phyloP scores from a whole-genome alignment of 768 basidiomycete genomes.

The Hericium alpestre region DNA sequence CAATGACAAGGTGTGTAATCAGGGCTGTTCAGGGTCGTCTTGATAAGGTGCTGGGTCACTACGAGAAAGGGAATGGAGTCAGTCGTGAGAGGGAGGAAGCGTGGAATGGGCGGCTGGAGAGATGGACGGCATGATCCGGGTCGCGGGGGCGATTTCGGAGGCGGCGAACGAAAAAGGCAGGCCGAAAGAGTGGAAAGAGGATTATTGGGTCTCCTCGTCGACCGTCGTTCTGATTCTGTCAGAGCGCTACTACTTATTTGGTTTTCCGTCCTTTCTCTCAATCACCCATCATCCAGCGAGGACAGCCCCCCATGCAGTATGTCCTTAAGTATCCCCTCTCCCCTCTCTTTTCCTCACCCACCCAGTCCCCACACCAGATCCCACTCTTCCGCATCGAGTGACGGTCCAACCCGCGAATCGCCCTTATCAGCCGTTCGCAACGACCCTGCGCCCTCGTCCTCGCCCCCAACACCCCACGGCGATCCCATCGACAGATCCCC shows the following conservation, averaged over 20 bases:
- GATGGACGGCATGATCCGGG: not conserved
- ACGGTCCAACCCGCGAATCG: not conserved
- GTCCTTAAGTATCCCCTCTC: conserved; percentile 11
- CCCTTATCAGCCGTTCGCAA: no score
- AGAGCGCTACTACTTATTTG: conserved; percentile 9
- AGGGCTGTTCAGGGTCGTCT: not conserved
- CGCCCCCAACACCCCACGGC: not conserved
- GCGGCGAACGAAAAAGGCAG: not conserved
- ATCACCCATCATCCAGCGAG: conserved; percentile 6
- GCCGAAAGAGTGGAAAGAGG: not conserved
- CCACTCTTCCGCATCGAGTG: not conserved
- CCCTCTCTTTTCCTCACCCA: not conserved
- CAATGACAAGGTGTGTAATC: not conserved
- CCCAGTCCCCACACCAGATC: not conserved
- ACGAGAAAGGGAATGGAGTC: no score
- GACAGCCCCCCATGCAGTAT: conserved; percentile 12
- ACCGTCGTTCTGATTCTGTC: conserved; percentile 11
- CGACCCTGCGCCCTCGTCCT: no score
- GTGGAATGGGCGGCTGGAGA: not conserved
- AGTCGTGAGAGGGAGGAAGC: no score
- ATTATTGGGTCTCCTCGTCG: not conserved
- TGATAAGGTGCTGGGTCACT: not conserved
- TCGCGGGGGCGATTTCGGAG: not conserved
- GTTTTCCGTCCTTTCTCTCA: conserved; percentile 12
- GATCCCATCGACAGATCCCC: not conserved